Evolutionary conservation across 2,329 filamentous ascomycete genomes (phyloP).

Genomic region (Phyllosticta citriasiana): DNA sequence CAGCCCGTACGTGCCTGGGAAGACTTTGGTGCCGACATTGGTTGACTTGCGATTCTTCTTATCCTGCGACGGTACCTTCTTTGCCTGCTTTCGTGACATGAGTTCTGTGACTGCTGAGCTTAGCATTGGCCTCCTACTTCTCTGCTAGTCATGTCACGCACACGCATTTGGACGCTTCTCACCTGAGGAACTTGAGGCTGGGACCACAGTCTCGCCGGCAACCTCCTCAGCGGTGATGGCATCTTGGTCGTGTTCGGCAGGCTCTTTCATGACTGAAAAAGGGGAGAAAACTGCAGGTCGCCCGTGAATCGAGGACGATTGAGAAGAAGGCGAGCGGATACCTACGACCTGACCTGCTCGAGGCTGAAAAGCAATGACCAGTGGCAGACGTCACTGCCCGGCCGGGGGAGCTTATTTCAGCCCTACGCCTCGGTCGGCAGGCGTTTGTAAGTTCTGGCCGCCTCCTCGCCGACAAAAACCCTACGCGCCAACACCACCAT

Average conservation of each 20-base stretch:
- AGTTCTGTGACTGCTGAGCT: slow-evolving; percentile 35
- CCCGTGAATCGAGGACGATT: too few relatives aligned
- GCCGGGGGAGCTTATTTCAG: not conserved
- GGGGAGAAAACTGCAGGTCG: not conserved
- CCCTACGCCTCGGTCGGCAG: slow-evolving; percentile 1
- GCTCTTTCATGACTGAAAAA: not conserved
- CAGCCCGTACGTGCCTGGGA: slow-evolving; percentile 50
- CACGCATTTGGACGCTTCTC: slow-evolving; percentile 29
- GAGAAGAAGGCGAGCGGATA: too few relatives aligned
- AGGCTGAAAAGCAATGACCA: not conserved
- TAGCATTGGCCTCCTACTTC: not conserved
- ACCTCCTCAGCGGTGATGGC: slow-evolving; percentile 18
- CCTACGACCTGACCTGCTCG: not conserved
- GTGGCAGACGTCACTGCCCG: not conserved
- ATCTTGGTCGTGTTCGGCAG: slow-evolving; percentile 12
- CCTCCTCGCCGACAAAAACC: not conserved
- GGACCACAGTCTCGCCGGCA: slow-evolving; percentile 12
- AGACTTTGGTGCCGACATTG: slow-evolving; percentile 21
- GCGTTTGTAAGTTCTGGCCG: not conserved
- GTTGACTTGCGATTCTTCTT: slow-evolving; percentile 6
- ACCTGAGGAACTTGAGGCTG: slow-evolving; percentile 2
- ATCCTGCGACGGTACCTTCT: slow-evolving; percentile 9
- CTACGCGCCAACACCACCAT: not conserved
- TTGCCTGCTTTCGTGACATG: slow-evolving; percentile 33
- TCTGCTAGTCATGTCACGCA: slow-evolving; percentile 13